These are phyloP conservation scores for Pestalotiopsis sp. DNA, from an alignment of 2,329 filamentous ascomycete genomes.

Conservation along the genomic window DNA sequence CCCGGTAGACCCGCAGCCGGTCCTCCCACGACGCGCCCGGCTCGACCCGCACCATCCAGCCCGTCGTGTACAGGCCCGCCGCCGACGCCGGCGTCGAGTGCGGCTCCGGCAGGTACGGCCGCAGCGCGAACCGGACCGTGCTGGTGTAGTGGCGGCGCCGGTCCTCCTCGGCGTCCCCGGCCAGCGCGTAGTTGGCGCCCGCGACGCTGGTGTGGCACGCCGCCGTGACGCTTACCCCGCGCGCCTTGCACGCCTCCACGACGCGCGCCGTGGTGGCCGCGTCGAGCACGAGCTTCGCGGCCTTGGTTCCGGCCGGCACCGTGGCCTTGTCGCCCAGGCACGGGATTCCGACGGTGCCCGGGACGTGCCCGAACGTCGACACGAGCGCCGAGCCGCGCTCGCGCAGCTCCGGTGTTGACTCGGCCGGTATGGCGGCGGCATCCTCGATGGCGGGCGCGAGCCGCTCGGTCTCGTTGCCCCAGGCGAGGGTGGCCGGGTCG, in stretches of 20 bases:
- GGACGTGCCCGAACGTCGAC: too few species aligned
- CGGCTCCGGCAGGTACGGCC: constrained; percentile 28
- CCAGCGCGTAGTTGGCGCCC: constrained; percentile 28
- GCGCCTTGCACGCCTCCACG: constrained; percentile 19
- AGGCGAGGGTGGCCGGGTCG: constrained; percentile 26
- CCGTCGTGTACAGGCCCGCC: constrained; percentile 16
- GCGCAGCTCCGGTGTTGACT: too few species aligned
- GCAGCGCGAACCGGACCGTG: constrained; percentile 30
- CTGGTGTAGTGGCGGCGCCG: constrained; percentile 26
- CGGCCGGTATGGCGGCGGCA: too few species aligned
- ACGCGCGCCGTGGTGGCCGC: constrained; percentile 21
- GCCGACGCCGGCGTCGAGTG: constrained; percentile 27
- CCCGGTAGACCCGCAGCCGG: constrained; percentile 18
- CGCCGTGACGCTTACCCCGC: constrained; percentile 27
- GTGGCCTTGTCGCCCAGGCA: too few species aligned
- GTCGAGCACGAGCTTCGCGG: constrained; percentile 15
- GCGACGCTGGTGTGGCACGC: constrained; percentile 34
- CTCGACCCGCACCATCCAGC: neutral
- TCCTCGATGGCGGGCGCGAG: too few species aligned
- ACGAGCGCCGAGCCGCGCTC: too few species aligned
- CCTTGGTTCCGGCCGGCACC: too few species aligned
- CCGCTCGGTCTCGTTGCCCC: constrained; percentile 26
- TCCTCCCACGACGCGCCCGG: neutral
- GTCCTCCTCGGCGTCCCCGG: constrained; percentile 14
- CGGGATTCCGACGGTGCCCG: too few species aligned